phyloP scores from a whole-genome alignment of 805 yeast species.

The Metschnikowia drakensbergensis region DNA sequence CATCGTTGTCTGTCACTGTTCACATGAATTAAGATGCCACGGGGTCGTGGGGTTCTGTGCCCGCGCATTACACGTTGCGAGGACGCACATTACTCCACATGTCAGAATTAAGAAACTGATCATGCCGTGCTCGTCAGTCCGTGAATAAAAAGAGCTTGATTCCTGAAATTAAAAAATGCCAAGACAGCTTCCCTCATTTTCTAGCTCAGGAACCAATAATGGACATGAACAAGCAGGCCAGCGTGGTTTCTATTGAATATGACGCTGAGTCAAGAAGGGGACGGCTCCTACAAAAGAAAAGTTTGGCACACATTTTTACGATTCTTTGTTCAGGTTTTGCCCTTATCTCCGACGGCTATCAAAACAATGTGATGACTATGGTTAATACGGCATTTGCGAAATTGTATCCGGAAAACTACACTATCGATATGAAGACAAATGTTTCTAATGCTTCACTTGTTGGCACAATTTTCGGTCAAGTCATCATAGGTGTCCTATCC shows the following conservation, averaged over 20 bases:
- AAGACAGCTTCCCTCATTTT: not conserved
- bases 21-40: not conserved
- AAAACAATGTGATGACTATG: slow-evolving; percentile 72
- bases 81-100: slow-evolving; percentile 1
- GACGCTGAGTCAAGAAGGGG: slow-evolving; percentile 30
- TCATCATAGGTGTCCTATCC: slow-evolving; percentile 59
- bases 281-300: slow-evolving; percentile 24
- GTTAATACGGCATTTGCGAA: slow-evolving; percentile 52
- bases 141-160: not conserved
- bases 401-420: slow-evolving; percentile 40
- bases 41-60: slow-evolving; percentile 1
- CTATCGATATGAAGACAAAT: slow-evolving; percentile 49
- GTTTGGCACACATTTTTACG: slow-evolving; percentile 33
- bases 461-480: slow-evolving; percentile 69
- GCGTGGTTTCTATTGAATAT: slow-evolving; percentile 23
- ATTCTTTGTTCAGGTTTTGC: slow-evolving; percentile 72
- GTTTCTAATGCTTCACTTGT: slow-evolving; percentile 68
- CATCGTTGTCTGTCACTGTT: too few species aligned
- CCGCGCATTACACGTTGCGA: slow-evolving; percentile 1
- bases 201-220: not conserved
- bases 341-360: slow-evolving; percentile 73
- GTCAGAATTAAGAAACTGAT: not conserved
- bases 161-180: not conserved
- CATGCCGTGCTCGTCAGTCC: not conserved
- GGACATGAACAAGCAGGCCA: slow-evolving; percentile 2